Evolutionary conservation across 176 grass and related monocot genomes (phyloP).

Genomic region (Coix lacrymajobi): DNA sequence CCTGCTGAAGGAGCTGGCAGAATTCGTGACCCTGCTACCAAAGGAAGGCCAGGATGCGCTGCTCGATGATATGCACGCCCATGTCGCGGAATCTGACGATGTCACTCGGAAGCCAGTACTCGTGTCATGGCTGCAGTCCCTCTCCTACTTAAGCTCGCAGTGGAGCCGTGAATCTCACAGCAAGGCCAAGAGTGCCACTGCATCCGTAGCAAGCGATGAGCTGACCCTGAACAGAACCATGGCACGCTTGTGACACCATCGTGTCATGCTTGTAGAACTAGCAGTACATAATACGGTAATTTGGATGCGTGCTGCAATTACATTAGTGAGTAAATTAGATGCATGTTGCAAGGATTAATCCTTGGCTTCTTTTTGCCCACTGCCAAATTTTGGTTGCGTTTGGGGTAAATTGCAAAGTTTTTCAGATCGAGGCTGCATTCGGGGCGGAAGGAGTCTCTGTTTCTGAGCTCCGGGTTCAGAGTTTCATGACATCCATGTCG

Average conservation of each 20-base stretch:
- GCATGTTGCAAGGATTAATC: background rate
- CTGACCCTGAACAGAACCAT: constrained; percentile 27
- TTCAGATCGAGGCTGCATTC: background rate
- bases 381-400: background rate
- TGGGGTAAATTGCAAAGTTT: background rate
- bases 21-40: constrained; percentile 55
- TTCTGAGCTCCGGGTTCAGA: background rate
- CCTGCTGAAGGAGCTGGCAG: constrained; percentile 74
- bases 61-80: constrained; percentile 71
- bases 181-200: background rate
- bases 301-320: background rate
- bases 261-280: background rate
- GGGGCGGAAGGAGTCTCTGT: background rate
- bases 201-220: background rate
- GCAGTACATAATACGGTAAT: background rate
- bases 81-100: constrained; percentile 82
- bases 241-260: constrained; percentile 20
- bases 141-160: constrained; percentile 78
- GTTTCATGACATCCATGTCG: too few relatives aligned
- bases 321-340: background rate
- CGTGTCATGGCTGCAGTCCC: constrained; percentile 85
- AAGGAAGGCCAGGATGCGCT: constrained; percentile 80
- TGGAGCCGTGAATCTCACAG: background rate
- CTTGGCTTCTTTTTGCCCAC: background rate
- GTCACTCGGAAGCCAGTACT: constrained; percentile 81